Base-by-base conservation (phyloP, 495 filamentous ascomycete genomes). In the Cercophora sp. region DNA sequence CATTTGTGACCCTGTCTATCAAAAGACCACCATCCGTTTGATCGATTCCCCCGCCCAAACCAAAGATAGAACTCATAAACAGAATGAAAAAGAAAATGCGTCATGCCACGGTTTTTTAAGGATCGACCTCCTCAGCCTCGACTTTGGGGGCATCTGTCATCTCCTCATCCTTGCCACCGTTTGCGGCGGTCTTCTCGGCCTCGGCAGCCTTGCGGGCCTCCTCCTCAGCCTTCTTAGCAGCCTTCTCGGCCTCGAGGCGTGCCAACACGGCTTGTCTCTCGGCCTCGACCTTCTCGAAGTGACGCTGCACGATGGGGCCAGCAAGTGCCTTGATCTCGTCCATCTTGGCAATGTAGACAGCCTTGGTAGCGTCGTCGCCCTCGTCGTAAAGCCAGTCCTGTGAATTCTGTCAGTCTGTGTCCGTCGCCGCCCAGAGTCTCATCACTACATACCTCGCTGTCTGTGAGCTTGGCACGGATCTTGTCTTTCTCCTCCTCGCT, bases 321-420 rank as follows among this genome's bases (percentile, higher is more conserved):
- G 89, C 85, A 49, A 94, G 76, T 59, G 89, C 84, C 62, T 89
- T 87, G 70, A 99, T 90, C 68, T 99, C 93, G 52, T 97, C 92
- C 70, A 92, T 86, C 81, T 96, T 97, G 64, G 88, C 79, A 43
- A 91, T 78, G 72, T 99, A 99, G 56, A 91, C 74, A 32, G 87
- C 89, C 79, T 96, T 96, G 62, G 88, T 91, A 64, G 91, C 81
- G 67, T 97, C 93, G 52, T 96, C 91, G 59, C 93, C 93, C 23
- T 97, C 93, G 59, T 96, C 91, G 73, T 98, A 97, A 48, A 99
- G 83, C 93, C 93, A 99, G 59, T 97, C 91, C 91, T 97, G 59
- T 18, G 35, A 43, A 54, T 43, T 15, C 9, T 45, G 50, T 56
- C 43, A 55, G 32, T 48, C 23, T 48, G 9, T 23, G 34, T 40